Percentiles rank a stretch among this genome's conserved stretches.
Evolutionary conservation across 2,329 filamentous ascomycete genomes (phyloP).

Genomic region (Mycogone perniciosa): DNA sequence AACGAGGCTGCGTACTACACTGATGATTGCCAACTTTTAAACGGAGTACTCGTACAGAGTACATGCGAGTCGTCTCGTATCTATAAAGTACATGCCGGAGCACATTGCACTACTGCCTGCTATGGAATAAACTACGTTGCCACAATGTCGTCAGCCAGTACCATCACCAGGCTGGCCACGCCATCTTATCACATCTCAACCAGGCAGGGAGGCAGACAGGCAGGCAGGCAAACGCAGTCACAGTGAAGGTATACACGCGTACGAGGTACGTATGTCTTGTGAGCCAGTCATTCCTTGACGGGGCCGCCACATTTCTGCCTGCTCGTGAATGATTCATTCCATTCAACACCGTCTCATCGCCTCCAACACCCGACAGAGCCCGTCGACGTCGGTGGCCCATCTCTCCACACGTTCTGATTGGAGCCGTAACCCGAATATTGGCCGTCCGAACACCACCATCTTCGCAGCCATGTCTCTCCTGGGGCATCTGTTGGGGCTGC

Average conservation of each 20-base stretch:
- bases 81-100: no score
- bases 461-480: not conserved
- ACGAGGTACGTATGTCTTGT: not conserved
- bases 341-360: not conserved
- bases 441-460: not conserved
- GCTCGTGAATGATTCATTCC: not conserved
- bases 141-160: not conserved
- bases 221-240: not conserved
- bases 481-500: not conserved
- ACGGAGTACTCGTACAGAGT: no score
- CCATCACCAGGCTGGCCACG: not conserved
- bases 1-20: no score
- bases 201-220: not conserved
- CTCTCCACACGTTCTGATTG: slow-evolving; percentile 2
- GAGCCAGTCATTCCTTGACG: not conserved
- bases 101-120: not conserved
- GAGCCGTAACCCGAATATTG: not conserved
- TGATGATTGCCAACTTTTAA: no score
- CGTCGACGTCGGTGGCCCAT: slow-evolving; percentile 6
- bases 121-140: not conserved
- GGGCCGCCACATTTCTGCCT: not conserved
- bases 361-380: not conserved
- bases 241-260: not conserved
- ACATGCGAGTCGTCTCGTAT: no score
- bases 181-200: not conserved